A percentile compares a stretch with the other conserved stretches of the same genome.
phyloP scores from a whole-genome alignment of 2,329 filamentous ascomycete species.

The Aspergillus fischeri region DNA sequence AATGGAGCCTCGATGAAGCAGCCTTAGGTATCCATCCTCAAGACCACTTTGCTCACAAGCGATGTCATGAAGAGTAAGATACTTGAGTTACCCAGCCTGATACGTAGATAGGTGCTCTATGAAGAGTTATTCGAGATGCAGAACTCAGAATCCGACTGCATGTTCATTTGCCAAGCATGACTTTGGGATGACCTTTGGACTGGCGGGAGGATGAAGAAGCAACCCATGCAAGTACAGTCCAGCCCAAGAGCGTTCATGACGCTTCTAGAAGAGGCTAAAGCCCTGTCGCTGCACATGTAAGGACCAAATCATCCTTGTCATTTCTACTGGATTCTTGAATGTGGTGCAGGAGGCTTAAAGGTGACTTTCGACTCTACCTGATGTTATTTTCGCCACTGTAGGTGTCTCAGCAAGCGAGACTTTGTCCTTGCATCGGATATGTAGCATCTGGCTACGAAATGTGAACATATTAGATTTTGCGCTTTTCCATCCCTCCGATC shows the following conservation, averaged over 20 bases:
- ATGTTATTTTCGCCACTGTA: not conserved
- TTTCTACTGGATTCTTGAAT: not conserved
- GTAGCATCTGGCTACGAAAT: not conserved
- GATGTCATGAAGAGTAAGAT: not conserved
- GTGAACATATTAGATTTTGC: not conserved
- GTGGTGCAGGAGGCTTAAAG: not conserved
- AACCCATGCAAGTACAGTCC: not conserved
- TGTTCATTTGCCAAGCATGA: not conserved
- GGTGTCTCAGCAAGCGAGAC: not conserved
- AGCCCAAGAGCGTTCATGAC: slow-evolving; percentile 3
- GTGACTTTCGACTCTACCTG: not conserved
- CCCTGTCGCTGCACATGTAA: slow-evolving; percentile 3
- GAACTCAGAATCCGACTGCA: too few species aligned
- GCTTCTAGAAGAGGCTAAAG: slow-evolving; percentile 14
- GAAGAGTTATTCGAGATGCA: not conserved
- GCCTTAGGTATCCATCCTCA: not conserved
- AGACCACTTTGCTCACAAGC: not conserved
- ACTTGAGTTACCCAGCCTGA: not conserved
- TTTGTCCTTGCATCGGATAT: not conserved
- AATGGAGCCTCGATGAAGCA: not conserved
- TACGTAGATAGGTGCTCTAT: not conserved
- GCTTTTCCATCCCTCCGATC: not conserved
- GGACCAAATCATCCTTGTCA: slow-evolving; percentile 1
- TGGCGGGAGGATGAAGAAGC: not conserved
- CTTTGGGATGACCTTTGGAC: not conserved